phyloP scores from a whole-genome alignment of 139 green algal species.

The Marvania coccoides region DNA sequence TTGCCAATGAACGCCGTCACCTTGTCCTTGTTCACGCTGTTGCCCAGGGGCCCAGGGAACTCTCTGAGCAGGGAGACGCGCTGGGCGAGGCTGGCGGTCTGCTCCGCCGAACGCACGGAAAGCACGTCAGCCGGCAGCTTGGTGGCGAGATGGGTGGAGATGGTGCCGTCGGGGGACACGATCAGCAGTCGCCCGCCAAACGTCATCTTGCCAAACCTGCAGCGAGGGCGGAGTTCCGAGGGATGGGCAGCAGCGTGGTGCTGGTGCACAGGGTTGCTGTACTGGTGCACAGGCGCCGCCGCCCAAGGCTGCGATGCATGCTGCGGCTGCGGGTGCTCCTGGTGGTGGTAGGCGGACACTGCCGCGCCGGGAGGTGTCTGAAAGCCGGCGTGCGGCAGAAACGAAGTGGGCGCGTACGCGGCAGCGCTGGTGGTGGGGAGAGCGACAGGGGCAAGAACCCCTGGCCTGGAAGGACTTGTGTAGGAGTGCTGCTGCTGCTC shows the following conservation, averaged over 20 bases:
- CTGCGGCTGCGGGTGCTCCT: not conserved
- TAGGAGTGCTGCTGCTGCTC: too few species aligned
- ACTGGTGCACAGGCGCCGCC: not conserved
- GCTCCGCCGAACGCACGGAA: not conserved
- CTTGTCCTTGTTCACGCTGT: slow-evolving; percentile 25
- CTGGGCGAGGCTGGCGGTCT: not conserved
- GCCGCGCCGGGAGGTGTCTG: not conserved
- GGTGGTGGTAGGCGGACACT: not conserved
- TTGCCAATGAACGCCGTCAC: not conserved
- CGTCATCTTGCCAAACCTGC: slow-evolving; percentile 4
- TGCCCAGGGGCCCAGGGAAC: slow-evolving; percentile 25
- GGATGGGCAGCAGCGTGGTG: too few species aligned
- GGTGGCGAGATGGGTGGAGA: not conserved
- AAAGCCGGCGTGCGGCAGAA: too few species aligned
- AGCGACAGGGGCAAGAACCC: too few species aligned
- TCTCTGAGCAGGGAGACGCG: not conserved
- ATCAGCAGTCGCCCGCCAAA: slow-evolving; percentile 18
- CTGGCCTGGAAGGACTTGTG: too few species aligned
- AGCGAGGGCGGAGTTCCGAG: not conserved
- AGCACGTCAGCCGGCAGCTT: not conserved
- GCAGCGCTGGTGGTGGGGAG: too few species aligned
- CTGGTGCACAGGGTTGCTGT: not conserved
- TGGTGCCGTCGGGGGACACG: not conserved
- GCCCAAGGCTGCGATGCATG: not conserved
- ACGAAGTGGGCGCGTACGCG: too few species aligned